Evolutionary conservation across 331 rosid species (phyloP), one percentile per base, ranked within the genome.

Genomic region (Telfairia occidentalis): DNA sequence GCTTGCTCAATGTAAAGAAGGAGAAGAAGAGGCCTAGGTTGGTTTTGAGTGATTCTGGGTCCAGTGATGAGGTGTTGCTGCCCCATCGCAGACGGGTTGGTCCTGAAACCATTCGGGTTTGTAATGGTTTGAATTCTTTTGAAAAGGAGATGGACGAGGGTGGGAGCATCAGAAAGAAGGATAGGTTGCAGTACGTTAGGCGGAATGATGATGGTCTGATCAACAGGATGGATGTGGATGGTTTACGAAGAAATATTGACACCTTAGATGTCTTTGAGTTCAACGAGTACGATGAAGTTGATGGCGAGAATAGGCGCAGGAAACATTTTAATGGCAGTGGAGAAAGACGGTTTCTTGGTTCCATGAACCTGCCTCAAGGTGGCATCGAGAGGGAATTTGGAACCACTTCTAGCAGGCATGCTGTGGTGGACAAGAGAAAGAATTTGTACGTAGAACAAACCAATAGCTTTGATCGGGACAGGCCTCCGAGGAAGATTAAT

Each of bases 261-360:
- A 90, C 82, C 81, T 61, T 95, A 82, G 96, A 84, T 73, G 96
- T 86, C 37, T 90, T 79, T 74, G 89, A 92, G 42, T 92, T 86
- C 12, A 78, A 89, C 76, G 97, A 95, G 77, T 87, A 87, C n/a
- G 96, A 95, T 32, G 87, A 85, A 16, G 30, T 48, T 52, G 90
- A 83, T 37, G 83, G 76, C 6, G 92, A 87, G 24, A 74, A 40
- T 45, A 69, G 71, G 82, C 85, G 84, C 61, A 86, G 85, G 87
- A 86, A 83, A 72, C 85, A 55, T n/a, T 78, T 87, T 13, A 85
- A 80, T 61, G 84, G 75, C 55, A 79, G 85, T 59, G 87, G 92
- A 61, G 92, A 88, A 71, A 81, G 91, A 57, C 85, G 88, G 82
- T 78, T 59, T 81, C 23, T 48, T 58, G 89, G 92, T 75, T 37